Percentiles rank a stretch among this genome's conserved stretches.
Conservation (phyloP, 768 basidiomycete genomes). For the Suillus ampliporus region DNA sequence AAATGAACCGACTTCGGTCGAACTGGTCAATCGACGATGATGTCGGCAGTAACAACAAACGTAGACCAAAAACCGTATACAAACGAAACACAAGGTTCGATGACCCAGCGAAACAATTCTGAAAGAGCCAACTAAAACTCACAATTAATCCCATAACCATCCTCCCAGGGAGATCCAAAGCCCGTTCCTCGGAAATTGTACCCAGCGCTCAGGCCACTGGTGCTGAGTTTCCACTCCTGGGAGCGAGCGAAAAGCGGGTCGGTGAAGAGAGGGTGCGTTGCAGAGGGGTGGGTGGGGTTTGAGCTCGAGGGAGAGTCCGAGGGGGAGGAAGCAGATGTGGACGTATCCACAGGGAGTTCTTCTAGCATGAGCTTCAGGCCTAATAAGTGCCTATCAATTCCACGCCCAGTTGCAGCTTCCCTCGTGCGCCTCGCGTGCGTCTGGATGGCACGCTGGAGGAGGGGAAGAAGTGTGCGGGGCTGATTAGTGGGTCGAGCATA, state of each 20-base stretch:
- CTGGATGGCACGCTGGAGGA: constrained; percentile 70
- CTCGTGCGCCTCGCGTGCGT: constrained; percentile 76
- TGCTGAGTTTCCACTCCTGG: constrained; percentile 86
- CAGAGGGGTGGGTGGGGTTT: constrained; percentile 48
- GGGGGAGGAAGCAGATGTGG: background rate
- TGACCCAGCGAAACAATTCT: background rate
- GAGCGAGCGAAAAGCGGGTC: constrained; percentile 78
- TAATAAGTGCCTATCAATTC: constrained; percentile 91
- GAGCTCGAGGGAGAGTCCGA: background rate
- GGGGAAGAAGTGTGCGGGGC: constrained; percentile 41
- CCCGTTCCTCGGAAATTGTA: constrained; percentile 89
- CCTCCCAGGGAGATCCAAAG: constrained; percentile 80
- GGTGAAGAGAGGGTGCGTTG: constrained; percentile 63
- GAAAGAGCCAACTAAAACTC: constrained; percentile 35
- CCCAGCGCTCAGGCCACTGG: constrained; percentile 88
- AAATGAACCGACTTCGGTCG: constrained; percentile 24
- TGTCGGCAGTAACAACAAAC: background rate
- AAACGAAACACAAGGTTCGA: too few species aligned
- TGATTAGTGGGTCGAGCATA: constrained; percentile 12
- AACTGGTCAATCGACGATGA: background rate
- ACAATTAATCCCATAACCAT: constrained; percentile 97
- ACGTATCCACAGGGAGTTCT: constrained; percentile 5
- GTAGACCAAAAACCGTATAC: background rate
- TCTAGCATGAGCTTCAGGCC: constrained; percentile 74
- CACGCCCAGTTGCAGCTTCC: constrained; percentile 79